A percentile compares a stretch with the other conserved stretches of the same genome.
Evolutionary conservation across 2,329 filamentous ascomycete genomes (phyloP).

Genomic region (Sporothrix schenckii): DNA sequence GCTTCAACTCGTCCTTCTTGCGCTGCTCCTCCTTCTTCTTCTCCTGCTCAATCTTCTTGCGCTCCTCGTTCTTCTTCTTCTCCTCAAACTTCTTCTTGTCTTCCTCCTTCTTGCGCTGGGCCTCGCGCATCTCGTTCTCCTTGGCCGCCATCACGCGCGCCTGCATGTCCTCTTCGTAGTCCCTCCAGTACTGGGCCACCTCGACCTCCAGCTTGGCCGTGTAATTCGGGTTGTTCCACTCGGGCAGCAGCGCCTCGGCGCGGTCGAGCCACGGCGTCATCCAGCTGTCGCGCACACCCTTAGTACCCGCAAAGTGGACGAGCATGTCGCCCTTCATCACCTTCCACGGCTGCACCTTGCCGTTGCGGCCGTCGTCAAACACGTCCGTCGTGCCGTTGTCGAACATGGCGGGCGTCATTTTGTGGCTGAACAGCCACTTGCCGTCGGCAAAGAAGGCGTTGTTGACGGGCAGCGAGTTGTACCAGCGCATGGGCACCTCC

Average conservation of each 20-base stretch:
- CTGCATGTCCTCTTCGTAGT: constrained; percentile 33
- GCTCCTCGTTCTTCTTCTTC: constrained; percentile 28
- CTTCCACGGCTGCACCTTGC: constrained; percentile 41
- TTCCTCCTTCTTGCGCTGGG: constrained; percentile 11
- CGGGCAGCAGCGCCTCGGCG: constrained; percentile 39
- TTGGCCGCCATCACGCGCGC: constrained; percentile 26
- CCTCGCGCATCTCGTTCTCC: constrained; percentile 11
- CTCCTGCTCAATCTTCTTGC: constrained; percentile 25
- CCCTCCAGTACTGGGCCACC: constrained; percentile 37
- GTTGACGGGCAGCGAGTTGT: constrained; percentile 44
- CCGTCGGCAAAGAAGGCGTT: constrained; percentile 41
- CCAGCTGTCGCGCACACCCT: constrained; percentile 42
- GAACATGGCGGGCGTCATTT: constrained; percentile 39
- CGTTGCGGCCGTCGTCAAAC: constrained; percentile 39
- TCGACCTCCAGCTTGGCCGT: constrained; percentile 34
- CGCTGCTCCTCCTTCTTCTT: constrained; percentile 32
- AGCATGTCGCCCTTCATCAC: constrained; percentile 42
- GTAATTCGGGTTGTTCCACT: constrained; percentile 40
- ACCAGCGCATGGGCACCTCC: constrained; percentile 43
- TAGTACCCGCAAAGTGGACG: constrained; percentile 41
- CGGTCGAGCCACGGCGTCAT: constrained; percentile 42
- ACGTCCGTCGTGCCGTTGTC: constrained; percentile 41
- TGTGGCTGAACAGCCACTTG: constrained; percentile 40
- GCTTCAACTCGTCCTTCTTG: constrained; percentile 29
- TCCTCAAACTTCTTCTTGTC: constrained; percentile 27